Evolutionary conservation across 441 rosid genomes (phyloP), one percentile per base, ranked within the genome.

Genomic region (Adansonia rubrostipa): DNA sequence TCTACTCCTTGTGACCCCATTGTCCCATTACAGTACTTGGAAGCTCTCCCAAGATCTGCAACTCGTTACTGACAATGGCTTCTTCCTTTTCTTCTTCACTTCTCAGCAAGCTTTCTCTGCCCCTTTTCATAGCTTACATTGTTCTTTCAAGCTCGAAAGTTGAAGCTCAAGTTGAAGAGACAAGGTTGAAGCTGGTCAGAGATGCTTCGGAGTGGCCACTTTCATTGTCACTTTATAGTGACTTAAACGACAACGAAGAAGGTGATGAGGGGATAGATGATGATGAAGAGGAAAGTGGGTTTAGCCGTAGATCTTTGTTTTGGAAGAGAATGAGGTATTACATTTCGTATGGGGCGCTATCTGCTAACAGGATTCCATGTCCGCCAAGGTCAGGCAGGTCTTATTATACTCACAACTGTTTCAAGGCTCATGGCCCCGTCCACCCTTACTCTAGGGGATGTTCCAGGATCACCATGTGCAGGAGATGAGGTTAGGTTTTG

Each of bases 371-470:
- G 70, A 75, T 95, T 13, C 98, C 97, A 0, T 95, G 99, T 69
- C 98, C 99, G 6, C 92, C 99, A 0, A 86, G 97, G 17, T 93
- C 98, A 5, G 99, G 99, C 44, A 89, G 99, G 84, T 92, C 98
- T 8, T 95, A 93, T 72, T 95, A 95, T 73, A 91, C 97, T 60
- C 94, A 86, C 67, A 88, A 93, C 85, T 95, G 98, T 76, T 92
- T 82, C 89, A 81, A 83, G 54, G 84, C 87, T 3, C 76, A 89
- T 48, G 88, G 89, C 5, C 93, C 96, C 0, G 97, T 87, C 2
- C 92, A 92, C 64, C 98, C 99, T 0, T 93, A 93, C 84, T 68
- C 64, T 24, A 80, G 98, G 72, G 97, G 97, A 45, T 95, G 99
- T 48, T 92, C 95, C 28, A 78, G 65, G 60, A 92, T 93, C 83